Conservation (phyloP, 176 grass and related monocot species). For the Alloteropsis semialata region DNA sequence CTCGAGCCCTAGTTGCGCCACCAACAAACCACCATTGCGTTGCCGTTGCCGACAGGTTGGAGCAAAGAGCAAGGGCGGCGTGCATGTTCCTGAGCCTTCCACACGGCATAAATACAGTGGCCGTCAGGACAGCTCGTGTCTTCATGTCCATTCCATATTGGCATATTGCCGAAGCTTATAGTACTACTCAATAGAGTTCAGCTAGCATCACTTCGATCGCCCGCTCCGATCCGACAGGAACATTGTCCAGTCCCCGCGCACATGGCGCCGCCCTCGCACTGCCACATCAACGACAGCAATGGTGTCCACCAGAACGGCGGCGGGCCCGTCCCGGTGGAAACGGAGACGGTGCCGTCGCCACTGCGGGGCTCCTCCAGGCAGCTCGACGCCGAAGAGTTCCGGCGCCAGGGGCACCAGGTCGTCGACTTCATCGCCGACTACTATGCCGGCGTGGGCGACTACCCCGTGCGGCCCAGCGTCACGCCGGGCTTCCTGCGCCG, state of each 20-base stretch:
- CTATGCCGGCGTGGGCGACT: conserved; percentile 34
- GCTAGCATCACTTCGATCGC: not conserved
- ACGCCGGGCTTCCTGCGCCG: conserved; percentile 36
- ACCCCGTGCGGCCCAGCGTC: conserved; percentile 46
- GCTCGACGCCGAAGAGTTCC: conserved; percentile 52
- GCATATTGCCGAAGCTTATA: not conserved
- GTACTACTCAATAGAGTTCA: not conserved
- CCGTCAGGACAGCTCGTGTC: not conserved
- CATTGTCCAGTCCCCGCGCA: not conserved
- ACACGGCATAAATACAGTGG: conserved; percentile 5
- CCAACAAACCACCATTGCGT: not conserved
- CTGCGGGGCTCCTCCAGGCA: not conserved
- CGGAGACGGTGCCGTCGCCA: not conserved
- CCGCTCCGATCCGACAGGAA: not conserved
- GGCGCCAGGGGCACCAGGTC: conserved; percentile 22
- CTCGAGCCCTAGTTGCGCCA: not conserved
- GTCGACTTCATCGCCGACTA: conserved; percentile 71
- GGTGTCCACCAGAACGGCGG: not conserved
- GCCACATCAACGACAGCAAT: not conserved
- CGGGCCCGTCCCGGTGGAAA: not conserved
- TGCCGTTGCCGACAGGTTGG: not conserved
- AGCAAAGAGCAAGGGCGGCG: not conserved
- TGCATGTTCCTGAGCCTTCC: not conserved
- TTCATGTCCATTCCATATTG: not conserved
- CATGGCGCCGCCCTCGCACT: conserved; percentile 32